A percentile compares a stretch with the other conserved stretches of the same genome.
Conservation (phyloP, 176 grass and related monocot genomes). For the Panicum miliaceum region DNA sequence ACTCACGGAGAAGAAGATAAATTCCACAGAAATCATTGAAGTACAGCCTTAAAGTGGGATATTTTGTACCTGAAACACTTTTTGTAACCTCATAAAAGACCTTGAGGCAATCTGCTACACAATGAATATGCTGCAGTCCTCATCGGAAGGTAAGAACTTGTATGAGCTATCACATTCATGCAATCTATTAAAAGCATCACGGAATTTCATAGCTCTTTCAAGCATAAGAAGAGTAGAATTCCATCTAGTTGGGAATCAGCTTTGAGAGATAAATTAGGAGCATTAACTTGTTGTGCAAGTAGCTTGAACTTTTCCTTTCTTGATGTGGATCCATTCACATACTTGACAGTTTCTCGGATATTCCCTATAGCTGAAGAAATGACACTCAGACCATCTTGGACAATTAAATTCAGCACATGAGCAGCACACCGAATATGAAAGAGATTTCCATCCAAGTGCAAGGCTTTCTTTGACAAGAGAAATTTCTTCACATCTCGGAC, state of each 20-base stretch:
- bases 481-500: too few relatives aligned
- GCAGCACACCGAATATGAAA: too few relatives aligned
- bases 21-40: conserved; percentile 50
- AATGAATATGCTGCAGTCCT: conserved; percentile 33
- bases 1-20: conserved; percentile 24
- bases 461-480: too few relatives aligned
- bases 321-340: too few relatives aligned
- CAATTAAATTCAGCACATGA: too few relatives aligned
- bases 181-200: conserved; percentile 10
- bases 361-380: too few relatives aligned
- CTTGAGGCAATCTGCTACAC: conserved; percentile 31
- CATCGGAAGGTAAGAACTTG: background rate
- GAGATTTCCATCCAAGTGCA: too few relatives aligned
- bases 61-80: conserved; percentile 25
- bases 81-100: conserved; percentile 26
- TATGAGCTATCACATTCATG: conserved; percentile 32
- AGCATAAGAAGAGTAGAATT: conserved; percentile 40
- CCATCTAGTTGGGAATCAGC: conserved; percentile 42
- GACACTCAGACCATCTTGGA: too few relatives aligned
- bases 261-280: background rate
- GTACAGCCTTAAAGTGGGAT: conserved; percentile 23
- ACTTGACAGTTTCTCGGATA: too few relatives aligned
- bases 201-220: conserved; percentile 31
- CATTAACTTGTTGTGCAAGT: too few relatives aligned
- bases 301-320: too few relatives aligned